These are phyloP conservation scores for Penicillium verrucosum DNA, from an alignment of 2,329 filamentous ascomycete species.

Conservation along the genomic window DNA sequence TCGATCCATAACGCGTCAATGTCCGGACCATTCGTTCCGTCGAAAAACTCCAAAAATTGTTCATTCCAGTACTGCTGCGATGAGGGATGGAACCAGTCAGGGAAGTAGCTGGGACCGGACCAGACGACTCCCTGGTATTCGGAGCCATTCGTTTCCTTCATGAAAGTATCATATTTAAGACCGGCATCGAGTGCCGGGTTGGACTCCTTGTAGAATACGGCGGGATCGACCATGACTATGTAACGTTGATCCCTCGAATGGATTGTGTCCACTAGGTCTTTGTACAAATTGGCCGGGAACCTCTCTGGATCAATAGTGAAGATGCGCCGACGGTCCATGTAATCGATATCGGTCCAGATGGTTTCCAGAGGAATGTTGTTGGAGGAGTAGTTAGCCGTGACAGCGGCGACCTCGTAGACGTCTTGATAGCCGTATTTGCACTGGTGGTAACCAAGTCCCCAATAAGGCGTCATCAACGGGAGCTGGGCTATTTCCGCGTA, in stretches of 20 bases:
- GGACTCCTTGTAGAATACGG: constrained; percentile 31
- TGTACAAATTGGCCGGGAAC: constrained; percentile 32
- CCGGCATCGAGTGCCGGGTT: constrained; percentile 9
- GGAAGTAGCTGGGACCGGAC: constrained; percentile 69
- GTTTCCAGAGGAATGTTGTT: constrained; percentile 42
- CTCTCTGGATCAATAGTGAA: constrained; percentile 39
- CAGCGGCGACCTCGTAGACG: constrained; percentile 40
- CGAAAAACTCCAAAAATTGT: constrained; percentile 64
- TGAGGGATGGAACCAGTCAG: constrained; percentile 70
- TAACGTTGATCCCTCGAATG: constrained; percentile 66
- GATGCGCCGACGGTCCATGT: constrained; percentile 37
- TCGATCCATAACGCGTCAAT: constrained; percentile 77
- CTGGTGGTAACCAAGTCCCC: constrained; percentile 56
- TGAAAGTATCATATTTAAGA: constrained; percentile 10
- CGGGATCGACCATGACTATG: constrained; percentile 69
- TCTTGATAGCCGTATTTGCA: constrained; percentile 62
- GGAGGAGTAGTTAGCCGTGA: constrained; percentile 40
- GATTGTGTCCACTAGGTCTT: constrained; percentile 62
- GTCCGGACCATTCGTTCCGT: constrained; percentile 61
- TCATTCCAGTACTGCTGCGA: constrained; percentile 65
- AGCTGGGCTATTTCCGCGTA: constrained; percentile 49
- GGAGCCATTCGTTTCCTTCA: constrained; percentile 2
- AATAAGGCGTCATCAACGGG: constrained; percentile 58
- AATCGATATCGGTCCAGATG: constrained; percentile 45
- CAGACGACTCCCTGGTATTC: constrained; percentile 63